Evolutionary conservation across 176 grass and related monocot species (phyloP), one percentile per base, ranked within the genome.

Genomic region (Elaeis guineensis): DNA sequence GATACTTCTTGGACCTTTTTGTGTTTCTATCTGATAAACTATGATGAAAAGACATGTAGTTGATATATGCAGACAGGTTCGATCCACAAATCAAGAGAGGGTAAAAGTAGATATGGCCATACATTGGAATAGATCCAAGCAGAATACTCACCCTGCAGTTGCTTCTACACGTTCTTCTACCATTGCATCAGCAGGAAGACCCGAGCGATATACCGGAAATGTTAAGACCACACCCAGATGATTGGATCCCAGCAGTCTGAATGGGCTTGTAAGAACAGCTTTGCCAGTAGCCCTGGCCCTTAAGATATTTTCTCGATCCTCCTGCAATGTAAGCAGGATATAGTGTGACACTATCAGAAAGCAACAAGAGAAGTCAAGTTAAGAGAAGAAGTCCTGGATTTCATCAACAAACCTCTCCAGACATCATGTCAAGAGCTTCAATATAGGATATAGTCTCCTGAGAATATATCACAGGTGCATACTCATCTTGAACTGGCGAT

Each of bases 371-470:
- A 44, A 44, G 28, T 30, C 28, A 14, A 35, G 32, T 35, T 4
- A 35, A 44, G 35, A 44, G 14, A 14, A 44, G 35, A 14, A 44
- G 35, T 14, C 35, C 35, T 14, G 9, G 9, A 44, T 12, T 9
- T 44, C 9, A 6, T 44, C 35, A 44, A 44, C 11, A 84, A 93
- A 72, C 70, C 70, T 72, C 70, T 54, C 70, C 59, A 55, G 70
- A 72, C 93, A 92, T 98, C 67, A 98, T 80, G 78, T 98, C 93
- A 55, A 98, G 79, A 19, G 84, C 78, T 81, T 89, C 93, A 66
- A 98, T 92, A 73, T 92, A 85, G n/a, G 93, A 98, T 71, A 92
- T 17, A 19, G 93, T 98, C 73, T 89, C 87, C 77, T 98, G 93
- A 1, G 93, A 92, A 65, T 92, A 98, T 17, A 98, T 83, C 8